Base-by-base conservation (phyloP, 2,329 filamentous ascomycete species). In the Venturia effusa region DNA sequence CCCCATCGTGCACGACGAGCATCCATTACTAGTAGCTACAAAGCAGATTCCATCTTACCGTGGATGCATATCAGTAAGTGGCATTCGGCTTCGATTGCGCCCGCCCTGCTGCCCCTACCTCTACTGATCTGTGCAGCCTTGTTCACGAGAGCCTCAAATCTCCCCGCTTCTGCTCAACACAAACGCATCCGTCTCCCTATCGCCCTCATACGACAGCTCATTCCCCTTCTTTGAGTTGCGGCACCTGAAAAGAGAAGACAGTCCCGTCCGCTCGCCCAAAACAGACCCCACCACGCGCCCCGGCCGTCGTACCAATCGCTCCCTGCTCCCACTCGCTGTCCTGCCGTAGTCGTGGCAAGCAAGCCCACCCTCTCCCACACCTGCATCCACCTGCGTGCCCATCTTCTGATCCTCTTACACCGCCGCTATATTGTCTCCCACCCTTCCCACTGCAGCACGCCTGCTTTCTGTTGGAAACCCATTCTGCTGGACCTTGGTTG, bases 91-190 rank as follows among this genome's bases (percentile, higher is more conserved):
- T 30, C n/a, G 15, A 13, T 15, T 37, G 34, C 22, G 59, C 34
- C 10, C 24, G 32, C 32, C 13, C n/a, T 15, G 13, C n/a, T 4
- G n/a, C n/a, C n/a, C n/a, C n/a, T n/a, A n/a, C 55, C 34, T 22
- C 37, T 60, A 40, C 59, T 40, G 37, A 60, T 40, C n/a, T 39
- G 34, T 15, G n/a, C 59, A 60, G 59, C 37, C 59, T 60, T 40
- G 34, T 27, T 41, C 59, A 60, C 40, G 27, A 60, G 59, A 60
- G 59, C 59, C 59, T 60, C 59, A 60, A 41, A 1, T n/a, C n/a
- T n/a, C 59, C 59, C 37, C 59, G 34, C 40, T 43, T 60, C 59
- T 41, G 59, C 34, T 30, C 32, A 15, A 34, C 24, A 60, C 5
- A 43, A 27, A 41, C 34, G n/a, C 2, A 27, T 11, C 34, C 24